Evolutionary conservation across 192 early-diverging fungal species (phyloP).

Genomic region (Jimgerdemannia flammicorona): DNA sequence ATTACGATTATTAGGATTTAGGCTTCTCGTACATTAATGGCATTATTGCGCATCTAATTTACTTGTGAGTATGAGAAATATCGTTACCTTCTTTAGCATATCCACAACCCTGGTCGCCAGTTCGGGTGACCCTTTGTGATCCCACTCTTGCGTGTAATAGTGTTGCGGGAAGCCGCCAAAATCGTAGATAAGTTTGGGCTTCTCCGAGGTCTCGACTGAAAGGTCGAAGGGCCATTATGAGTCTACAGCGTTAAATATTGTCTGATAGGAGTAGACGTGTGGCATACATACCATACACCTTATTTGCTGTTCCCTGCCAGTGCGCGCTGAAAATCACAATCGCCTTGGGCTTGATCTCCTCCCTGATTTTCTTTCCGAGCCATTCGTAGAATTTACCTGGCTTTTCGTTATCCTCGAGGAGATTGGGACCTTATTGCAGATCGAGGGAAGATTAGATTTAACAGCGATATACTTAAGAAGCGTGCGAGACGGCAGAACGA

Average conservation of each 20-base stretch:
- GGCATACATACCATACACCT: conserved; percentile 33
- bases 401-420: conserved; percentile 25
- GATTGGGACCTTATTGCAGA: conserved; percentile 19
- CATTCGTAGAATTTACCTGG: conserved; percentile 28
- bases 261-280: neutral
- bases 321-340: conserved; percentile 66
- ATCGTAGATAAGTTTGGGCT: conserved; percentile 59
- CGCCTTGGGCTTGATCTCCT: conserved; percentile 50
- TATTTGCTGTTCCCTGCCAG: conserved; percentile 50
- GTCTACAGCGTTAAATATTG: too few relatives aligned
- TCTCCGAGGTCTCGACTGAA: conserved; percentile 37
- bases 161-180: conserved; percentile 59
- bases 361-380: conserved; percentile 35
- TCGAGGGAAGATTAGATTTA: too few relatives aligned
- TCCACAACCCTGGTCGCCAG: conserved; percentile 47
- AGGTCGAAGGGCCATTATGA: conserved; percentile 1
- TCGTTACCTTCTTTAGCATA: conserved; percentile 34
- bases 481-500: neutral
- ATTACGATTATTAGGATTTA: too few relatives aligned
- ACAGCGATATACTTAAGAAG: too few relatives aligned
- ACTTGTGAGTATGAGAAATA: too few relatives aligned
- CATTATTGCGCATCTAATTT: too few relatives aligned
- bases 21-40: too few relatives aligned
- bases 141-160: conserved; percentile 56
- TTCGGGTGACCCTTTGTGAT: conserved; percentile 47